Evolutionary conservation across 805 yeast species (phyloP).

Genomic region (Myxozyma sirexii): DNA sequence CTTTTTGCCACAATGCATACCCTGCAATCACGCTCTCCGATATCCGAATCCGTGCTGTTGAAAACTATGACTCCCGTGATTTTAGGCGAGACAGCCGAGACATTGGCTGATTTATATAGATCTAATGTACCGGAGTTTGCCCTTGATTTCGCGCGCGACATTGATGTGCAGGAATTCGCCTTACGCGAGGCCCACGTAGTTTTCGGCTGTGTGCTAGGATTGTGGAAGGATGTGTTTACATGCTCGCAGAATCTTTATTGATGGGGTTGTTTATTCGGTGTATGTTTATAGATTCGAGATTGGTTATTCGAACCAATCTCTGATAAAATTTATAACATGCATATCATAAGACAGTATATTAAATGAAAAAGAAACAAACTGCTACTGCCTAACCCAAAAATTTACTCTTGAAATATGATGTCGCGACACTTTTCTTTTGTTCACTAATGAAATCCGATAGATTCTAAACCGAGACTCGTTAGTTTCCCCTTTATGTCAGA

Average conservation of each 20-base stretch:
- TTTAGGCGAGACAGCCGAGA: slow-evolving; percentile 1
- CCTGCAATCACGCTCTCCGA: not conserved
- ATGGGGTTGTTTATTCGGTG: not conserved
- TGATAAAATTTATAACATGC: not conserved
- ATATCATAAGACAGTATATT: too few relatives aligned
- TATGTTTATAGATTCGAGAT: not conserved
- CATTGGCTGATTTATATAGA: not conserved
- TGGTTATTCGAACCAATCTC: not conserved
- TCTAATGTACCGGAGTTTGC: not conserved
- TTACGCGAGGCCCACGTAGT: not conserved
- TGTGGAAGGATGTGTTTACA: not conserved
- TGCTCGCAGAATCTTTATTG: not conserved
- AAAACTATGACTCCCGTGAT: not conserved
- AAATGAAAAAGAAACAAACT: too few relatives aligned
- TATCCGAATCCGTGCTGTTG: not conserved
- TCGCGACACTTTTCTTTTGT: slow-evolving; percentile 20
- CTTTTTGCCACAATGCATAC: not conserved
- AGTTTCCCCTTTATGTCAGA: not conserved
- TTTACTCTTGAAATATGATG: slow-evolving; percentile 28
- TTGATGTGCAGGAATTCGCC: slow-evolving; percentile 4
- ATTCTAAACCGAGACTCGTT: slow-evolving; percentile 4
- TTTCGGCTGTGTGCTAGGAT: not conserved
- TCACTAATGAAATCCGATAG: slow-evolving; percentile 25
- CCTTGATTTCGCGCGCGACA: not conserved
- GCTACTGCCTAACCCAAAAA: slow-evolving; percentile 14